Evolutionary conservation across 768 basidiomycete genomes (phyloP).

Genomic region (Boletus sp.): DNA sequence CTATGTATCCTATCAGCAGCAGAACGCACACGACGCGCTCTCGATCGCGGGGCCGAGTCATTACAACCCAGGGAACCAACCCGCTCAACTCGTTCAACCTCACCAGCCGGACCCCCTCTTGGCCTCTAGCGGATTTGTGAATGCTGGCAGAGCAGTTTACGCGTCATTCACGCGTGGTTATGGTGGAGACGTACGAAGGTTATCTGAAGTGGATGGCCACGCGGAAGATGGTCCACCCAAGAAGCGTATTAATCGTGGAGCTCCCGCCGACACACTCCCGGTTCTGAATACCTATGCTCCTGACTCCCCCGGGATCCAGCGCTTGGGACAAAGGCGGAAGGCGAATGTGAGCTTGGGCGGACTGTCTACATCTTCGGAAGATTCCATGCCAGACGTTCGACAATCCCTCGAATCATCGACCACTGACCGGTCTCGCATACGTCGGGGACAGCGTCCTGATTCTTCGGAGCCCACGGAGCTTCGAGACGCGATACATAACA

Average conservation of each 20-base stretch:
- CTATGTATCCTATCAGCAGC: conserved; percentile 40
- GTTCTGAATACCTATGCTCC: conserved; percentile 30
- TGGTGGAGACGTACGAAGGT: conserved; percentile 37
- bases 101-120: conserved; percentile 52
- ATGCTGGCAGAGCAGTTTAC: conserved; percentile 41
- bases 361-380: conserved; percentile 65
- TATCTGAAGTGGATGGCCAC: conserved; percentile 38
- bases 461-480: conserved; percentile 31
- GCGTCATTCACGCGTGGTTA: conserved; percentile 51
- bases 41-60: conserved; percentile 39
- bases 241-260: conserved; percentile 64
- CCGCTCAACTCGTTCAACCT: conserved; percentile 31
- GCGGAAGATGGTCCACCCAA: conserved; percentile 64
- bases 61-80: conserved; percentile 37
- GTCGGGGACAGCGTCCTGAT: conserved; percentile 44
- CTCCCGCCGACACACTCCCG: conserved; percentile 34
- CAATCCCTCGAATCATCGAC: conserved; percentile 43
- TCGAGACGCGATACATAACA: conserved; percentile 17
- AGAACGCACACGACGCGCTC: conserved; percentile 43
- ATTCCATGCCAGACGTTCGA: conserved; percentile 54
- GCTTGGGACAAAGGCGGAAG: conserved; percentile 49
- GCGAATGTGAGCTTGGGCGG: conserved; percentile 37
- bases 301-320: conserved; percentile 59
- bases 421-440: conserved; percentile 45
- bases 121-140: conserved; percentile 57